These are phyloP conservation scores for Xerocomus nothofagi DNA, from an alignment of 1,284 basidiomycete genomes.

Conservation along the genomic window DNA sequence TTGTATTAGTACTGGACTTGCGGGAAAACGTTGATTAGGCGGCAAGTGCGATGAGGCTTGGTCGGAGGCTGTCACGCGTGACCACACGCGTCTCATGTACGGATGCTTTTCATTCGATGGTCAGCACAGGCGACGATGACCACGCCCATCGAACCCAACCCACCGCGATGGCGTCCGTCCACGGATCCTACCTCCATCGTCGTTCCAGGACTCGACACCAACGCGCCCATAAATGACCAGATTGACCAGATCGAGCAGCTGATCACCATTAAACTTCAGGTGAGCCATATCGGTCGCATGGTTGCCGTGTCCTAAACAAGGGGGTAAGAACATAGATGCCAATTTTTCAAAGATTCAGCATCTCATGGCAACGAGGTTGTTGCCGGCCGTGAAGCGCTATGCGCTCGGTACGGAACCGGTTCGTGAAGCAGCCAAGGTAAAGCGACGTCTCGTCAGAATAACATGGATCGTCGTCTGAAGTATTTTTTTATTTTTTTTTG, in stretches of 20 bases:
- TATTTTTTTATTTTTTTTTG: background rate
- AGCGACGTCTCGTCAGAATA: conserved; percentile 12
- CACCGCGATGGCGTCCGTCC: conserved; percentile 65
- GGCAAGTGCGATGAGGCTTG: too few species aligned
- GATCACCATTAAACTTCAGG: conserved; percentile 87
- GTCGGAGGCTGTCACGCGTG: conserved; percentile 23
- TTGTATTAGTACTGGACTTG: background rate
- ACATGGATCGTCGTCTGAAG: background rate
- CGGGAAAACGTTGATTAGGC: background rate
- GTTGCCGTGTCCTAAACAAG: background rate
- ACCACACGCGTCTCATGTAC: conserved; percentile 17
- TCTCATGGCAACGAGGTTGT: conserved; percentile 75
- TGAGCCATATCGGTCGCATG: conserved; percentile 27
- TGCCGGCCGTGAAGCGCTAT: conserved; percentile 89
- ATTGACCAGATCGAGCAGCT: conserved; percentile 95
- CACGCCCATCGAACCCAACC: conserved; percentile 46
- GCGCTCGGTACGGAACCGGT: conserved; percentile 85
- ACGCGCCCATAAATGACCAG: conserved; percentile 76
- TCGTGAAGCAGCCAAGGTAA: conserved; percentile 82
- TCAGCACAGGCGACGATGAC: conserved; percentile 20
- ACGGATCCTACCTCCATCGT: conserved; percentile 61
- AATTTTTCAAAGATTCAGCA: conserved; percentile 91
- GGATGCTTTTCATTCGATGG: background rate
- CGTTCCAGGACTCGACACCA: conserved; percentile 75
- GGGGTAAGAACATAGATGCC: conserved; percentile 81